Evolutionary conservation across 2,329 filamentous ascomycete species (phyloP), one percentile per base, ranked within the genome.

Genomic region (Incumbomyces delicatus): DNA sequence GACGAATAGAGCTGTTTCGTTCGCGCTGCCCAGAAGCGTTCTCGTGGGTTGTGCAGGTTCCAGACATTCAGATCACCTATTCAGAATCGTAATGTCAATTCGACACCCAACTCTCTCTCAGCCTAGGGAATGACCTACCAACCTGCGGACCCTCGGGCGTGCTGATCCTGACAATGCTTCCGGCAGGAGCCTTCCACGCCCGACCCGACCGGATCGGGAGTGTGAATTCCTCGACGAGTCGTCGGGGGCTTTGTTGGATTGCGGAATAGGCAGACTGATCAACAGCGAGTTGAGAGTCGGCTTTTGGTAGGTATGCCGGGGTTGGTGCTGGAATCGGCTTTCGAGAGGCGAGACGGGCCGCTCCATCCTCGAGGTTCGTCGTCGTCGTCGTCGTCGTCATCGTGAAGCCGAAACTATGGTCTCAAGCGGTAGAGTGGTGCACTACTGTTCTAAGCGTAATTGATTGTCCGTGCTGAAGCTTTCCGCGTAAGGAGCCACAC

Each of bases 71-170:
- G 68, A 57, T 92, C 87, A 45, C 85, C 84, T 57, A 31, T 39
- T 27, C 7, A n/a, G 34, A 10, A n/a, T n/a, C n/a, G n/a, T n/a
- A n/a, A n/a, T n/a, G n/a, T n/a, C n/a, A n/a, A n/a, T n/a, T n/a
- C n/a, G n/a, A n/a, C n/a, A n/a, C n/a, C n/a, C n/a, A n/a, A n/a
- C n/a, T 22, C 3, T 34, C n/a, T 13, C 17, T 14, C n/a, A 20
- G 29, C 31, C 18, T 31, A 27, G 10, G 40, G 14, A 13, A 8
- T 30, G 14, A 41, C 54, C 11, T 50, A 54, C 54, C 55, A 41
- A 94, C 85, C 66, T 94, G 87, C 0, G 87, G 79, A 0, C 87
- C 87, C 46, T 81, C 70, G 0, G 85, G 85, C 0, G 86, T 90
- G 48, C 79, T 83, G 51, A 94, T 80, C 12, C 80, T 77, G 50